A percentile compares a stretch with the other conserved stretches of the same genome.
These are phyloP conservation scores for Penicillium psychrosexuale DNA, from an alignment of 2,329 filamentous ascomycete species.

Conservation along the genomic window DNA sequence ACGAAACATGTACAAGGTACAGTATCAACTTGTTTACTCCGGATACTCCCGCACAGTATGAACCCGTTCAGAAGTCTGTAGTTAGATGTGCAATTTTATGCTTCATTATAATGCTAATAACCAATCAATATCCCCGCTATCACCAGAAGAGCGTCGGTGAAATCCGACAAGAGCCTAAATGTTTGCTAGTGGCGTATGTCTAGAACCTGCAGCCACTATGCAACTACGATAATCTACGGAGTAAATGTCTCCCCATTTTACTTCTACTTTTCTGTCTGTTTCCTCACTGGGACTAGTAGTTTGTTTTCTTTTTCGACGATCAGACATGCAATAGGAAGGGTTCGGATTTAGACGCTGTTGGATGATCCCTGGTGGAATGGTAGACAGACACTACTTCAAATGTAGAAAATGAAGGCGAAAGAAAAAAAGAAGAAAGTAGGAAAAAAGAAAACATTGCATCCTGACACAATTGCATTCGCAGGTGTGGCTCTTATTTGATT, in stretches of 20 bases:
- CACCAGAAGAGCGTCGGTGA: neutral
- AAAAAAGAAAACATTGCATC: constrained; percentile 2
- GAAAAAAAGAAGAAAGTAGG: neutral
- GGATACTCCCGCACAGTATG: neutral
- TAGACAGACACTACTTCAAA: neutral
- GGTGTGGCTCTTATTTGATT: neutral
- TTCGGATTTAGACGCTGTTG: constrained; percentile 1
- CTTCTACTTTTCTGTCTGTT: neutral
- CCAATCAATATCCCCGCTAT: neutral
- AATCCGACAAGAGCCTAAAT: neutral
- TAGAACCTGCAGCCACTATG: constrained; percentile 11
- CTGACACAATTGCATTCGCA: constrained; percentile 5
- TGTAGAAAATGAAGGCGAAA: neutral
- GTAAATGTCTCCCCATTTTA: neutral
- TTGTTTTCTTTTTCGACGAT: neutral
- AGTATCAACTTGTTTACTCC: neutral
- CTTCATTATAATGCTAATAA: neutral
- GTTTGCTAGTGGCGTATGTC: constrained; percentile 7
- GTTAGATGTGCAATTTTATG: neutral
- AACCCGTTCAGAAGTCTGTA: neutral
- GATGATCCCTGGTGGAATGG: neutral
- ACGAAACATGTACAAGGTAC: neutral
- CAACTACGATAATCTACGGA: neutral
- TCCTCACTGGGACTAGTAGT: neutral
- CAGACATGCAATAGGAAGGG: neutral